These are phyloP conservation scores for Voacanga thouarsii DNA, from an alignment of 257 asterid genomes.

Conservation along the genomic window DNA sequence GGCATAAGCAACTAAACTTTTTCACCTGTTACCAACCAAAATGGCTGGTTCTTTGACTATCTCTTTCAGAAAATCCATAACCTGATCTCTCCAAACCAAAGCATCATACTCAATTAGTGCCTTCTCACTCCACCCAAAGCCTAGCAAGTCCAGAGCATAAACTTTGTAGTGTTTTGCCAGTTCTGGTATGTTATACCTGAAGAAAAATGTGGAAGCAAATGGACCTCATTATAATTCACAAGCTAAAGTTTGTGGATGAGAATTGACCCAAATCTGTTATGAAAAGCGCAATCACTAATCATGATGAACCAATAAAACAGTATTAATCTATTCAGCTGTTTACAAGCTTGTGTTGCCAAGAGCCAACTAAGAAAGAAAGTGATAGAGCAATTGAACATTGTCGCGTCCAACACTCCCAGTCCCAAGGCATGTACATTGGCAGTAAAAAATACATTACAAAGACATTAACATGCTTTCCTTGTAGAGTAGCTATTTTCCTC, in stretches of 20 bases:
- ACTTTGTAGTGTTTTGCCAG: slow-evolving; percentile 82
- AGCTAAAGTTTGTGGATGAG: not conserved
- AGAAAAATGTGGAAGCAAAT: slow-evolving; percentile 5
- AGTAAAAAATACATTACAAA: not conserved
- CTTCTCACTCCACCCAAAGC: slow-evolving; percentile 99
- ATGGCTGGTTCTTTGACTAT: slow-evolving; percentile 81
- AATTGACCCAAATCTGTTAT: no score
- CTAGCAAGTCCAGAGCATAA: slow-evolving; percentile 83
- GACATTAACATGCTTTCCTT: not conserved
- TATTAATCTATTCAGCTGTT: not conserved
- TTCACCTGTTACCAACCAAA: slow-evolving; percentile 88
- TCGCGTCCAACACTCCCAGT: no score
- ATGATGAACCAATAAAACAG: not conserved
- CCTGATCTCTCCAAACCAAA: slow-evolving; percentile 87
- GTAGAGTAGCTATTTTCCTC: not conserved
- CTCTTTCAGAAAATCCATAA: slow-evolving; percentile 79
- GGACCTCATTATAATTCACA: not conserved
- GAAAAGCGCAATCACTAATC: not conserved
- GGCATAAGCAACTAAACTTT: not conserved
- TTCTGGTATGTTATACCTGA: slow-evolving; percentile 89
- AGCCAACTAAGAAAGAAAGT: not conserved
- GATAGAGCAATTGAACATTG: not conserved
- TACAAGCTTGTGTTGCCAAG: not conserved
- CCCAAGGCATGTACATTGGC: not conserved
- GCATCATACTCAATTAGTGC: slow-evolving; percentile 92